Base-by-base conservation (phyloP, 2,329 filamentous ascomycete genomes). In the Colletotrichum sp. region DNA sequence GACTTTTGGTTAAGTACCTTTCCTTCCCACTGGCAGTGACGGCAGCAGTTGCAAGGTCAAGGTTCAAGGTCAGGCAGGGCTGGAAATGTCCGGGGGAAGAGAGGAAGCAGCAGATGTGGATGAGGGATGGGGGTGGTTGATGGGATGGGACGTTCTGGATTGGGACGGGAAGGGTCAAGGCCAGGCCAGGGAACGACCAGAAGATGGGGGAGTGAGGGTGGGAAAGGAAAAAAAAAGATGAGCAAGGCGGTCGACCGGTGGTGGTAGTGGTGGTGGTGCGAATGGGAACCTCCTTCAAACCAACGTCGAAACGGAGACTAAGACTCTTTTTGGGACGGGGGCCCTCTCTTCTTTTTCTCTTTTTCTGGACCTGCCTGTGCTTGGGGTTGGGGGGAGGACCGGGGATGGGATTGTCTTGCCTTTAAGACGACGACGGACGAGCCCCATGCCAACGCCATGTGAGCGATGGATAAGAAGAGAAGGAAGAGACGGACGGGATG, bases 221-320 rank as follows among this genome's bases (percentile, higher is more conserved):
- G 57, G 57, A 63, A 48, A 48, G n/a, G n/a, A 28, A 39, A 55
- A 55, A 60, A 60, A 67, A 61, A 55, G 73, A 68, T 68, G 66
- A 28, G 28, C 55, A 48, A 48, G 43, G 43, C 43, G 43, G 43
- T 48, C 43, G 43, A 48, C 43, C 18, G 39, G 18, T 43, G 39
- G 18, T 48, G 39, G 39, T 43, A 2, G 75, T 76, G 63, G 73
- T 73, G 75, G 59, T 77, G 52, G 66, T 75, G 71, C 70, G 66
- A 74, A 72, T 75, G 66, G 72, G 66, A 69, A 77, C 57, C 77
- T 77, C 77, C 77, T 78, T 77, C 77, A 78, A 77, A 78, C 77
- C 72, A 74, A 73, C 68, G 59, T 76, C 74, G 74, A 76, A 76
- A 76, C 74, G 30, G 73, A 71, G 69, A 57, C 67, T 69, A 61